Evolutionary conservation across 495 filamentous ascomycete species (phyloP).

Genomic region (Neurospora sp.): DNA sequence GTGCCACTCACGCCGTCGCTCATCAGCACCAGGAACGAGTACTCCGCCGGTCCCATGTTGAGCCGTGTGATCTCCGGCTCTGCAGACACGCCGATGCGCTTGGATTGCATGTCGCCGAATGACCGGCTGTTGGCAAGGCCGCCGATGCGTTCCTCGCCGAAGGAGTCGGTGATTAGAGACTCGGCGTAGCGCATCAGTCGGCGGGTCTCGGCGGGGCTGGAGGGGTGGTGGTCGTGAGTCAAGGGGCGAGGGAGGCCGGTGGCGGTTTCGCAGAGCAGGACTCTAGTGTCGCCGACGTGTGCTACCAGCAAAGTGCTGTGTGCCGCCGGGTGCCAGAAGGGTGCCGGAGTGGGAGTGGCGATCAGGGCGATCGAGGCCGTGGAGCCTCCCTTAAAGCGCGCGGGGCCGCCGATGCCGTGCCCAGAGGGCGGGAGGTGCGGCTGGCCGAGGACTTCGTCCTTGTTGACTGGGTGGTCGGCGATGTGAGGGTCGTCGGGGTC

Average conservation of each 20-base stretch:
- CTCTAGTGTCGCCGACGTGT: constrained; percentile 66
- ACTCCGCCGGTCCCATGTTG: constrained; percentile 71
- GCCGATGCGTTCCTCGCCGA: constrained; percentile 91
- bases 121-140: constrained; percentile 89
- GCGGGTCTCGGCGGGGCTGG: constrained; percentile 69
- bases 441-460: constrained; percentile 65
- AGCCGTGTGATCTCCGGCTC: constrained; percentile 76
- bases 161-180: constrained; percentile 87
- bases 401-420: constrained; percentile 54
- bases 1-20: constrained; percentile 80
- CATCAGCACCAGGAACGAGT: constrained; percentile 76
- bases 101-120: constrained; percentile 84
- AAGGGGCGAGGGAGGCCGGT: constrained; percentile 70
- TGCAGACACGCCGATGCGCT: constrained; percentile 85
- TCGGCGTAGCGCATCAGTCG: constrained; percentile 70
- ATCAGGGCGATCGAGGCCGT: constrained; percentile 84
- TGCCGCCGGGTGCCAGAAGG: constrained; percentile 88
- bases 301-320: constrained; percentile 76
- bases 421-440: constrained; percentile 45
- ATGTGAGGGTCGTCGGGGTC: constrained; percentile 56
- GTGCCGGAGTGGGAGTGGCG: constrained; percentile 78
- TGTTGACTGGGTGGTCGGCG: constrained; percentile 67
- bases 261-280: constrained; percentile 76
- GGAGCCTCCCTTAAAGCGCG: constrained; percentile 80
- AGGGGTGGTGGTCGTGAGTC: constrained; percentile 84